Evolutionary conservation across 176 grass and related monocot species (phyloP).

Genomic region (Avena eriantha): DNA sequence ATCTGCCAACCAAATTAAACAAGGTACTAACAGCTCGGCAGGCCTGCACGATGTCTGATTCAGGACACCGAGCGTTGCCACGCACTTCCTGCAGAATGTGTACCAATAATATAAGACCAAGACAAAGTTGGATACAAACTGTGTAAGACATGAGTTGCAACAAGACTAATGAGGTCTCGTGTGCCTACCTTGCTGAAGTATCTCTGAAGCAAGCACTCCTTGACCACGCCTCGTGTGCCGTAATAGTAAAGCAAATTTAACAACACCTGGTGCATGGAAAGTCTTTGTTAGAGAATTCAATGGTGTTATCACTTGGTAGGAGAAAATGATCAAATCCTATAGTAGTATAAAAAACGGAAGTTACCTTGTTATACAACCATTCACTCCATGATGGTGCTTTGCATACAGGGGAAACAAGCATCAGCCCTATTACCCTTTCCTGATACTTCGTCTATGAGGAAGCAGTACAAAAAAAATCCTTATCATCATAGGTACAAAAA

Average conservation of each 20-base stretch:
- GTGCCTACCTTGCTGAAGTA: conserved; percentile 90
- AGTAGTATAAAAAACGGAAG: background rate
- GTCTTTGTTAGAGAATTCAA: conserved; percentile 20
- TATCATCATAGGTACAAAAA: background rate
- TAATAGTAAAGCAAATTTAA: conserved; percentile 89
- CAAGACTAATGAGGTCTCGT: conserved; percentile 38
- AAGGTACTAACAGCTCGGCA: conserved; percentile 70
- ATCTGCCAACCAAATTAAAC: background rate
- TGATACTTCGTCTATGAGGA: conserved; percentile 67
- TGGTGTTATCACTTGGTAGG: background rate
- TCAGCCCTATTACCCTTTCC: conserved; percentile 76
- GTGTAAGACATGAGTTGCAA: background rate
- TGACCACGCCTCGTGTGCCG: conserved; percentile 70
- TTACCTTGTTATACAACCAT: conserved; percentile 85
- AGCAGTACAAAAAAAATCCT: background rate
- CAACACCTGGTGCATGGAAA: conserved; percentile 53
- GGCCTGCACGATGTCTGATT: conserved; percentile 78
- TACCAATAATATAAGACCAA: background rate
- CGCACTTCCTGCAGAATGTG: conserved; percentile 60
- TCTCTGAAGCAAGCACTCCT: conserved; percentile 75
- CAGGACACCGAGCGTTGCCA: conserved; percentile 63
- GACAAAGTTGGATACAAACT: background rate
- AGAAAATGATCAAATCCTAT: conserved; percentile 18
- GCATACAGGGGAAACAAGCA: conserved; percentile 88
- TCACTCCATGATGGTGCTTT: conserved; percentile 86